Evolutionary conservation across 257 asterid genomes (phyloP).

Genomic region (Buddleja alternifolia): DNA sequence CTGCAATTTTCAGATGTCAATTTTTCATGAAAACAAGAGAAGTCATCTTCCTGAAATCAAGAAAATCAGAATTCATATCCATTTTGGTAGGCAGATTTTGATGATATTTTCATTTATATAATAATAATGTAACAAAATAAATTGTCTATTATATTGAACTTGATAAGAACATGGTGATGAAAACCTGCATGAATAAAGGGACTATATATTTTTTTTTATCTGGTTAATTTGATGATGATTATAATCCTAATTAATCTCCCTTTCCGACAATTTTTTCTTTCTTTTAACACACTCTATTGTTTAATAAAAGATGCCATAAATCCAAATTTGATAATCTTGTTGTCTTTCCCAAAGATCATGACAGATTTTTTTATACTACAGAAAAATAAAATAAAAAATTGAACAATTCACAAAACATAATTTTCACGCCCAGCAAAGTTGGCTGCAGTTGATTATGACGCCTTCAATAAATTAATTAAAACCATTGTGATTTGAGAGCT

Average conservation of each 20-base stretch:
- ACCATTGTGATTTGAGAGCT: too few species aligned
- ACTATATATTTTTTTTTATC: background rate
- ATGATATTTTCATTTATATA: constrained; percentile 11
- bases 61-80: constrained; percentile 26
- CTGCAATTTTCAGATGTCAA: constrained; percentile 16
- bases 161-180: constrained; percentile 1
- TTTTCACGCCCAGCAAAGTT: constrained; percentile 16
- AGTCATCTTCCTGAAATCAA: constrained; percentile 35
- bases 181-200: background rate
- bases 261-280: constrained; percentile 30
- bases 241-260: constrained; percentile 32
- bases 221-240: constrained; percentile 31
- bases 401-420: constrained; percentile 29
- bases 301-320: constrained; percentile 36
- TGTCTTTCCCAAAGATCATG: constrained; percentile 38
- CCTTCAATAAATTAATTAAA: constrained; percentile 6
- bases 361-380: constrained; percentile 28
- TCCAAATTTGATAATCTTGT: constrained; percentile 26
- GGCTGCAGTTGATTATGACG: constrained; percentile 26
- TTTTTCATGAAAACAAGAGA: constrained; percentile 28
- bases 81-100: background rate
- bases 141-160: background rate
- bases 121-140: too few species aligned
- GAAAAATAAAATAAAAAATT: constrained; percentile 4
- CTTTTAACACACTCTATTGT: constrained; percentile 22